A percentile compares a stretch with the other conserved stretches of the same genome.
Conservation (phyloP, 257 asterid genomes). For the Catharanthus roseus region DNA sequence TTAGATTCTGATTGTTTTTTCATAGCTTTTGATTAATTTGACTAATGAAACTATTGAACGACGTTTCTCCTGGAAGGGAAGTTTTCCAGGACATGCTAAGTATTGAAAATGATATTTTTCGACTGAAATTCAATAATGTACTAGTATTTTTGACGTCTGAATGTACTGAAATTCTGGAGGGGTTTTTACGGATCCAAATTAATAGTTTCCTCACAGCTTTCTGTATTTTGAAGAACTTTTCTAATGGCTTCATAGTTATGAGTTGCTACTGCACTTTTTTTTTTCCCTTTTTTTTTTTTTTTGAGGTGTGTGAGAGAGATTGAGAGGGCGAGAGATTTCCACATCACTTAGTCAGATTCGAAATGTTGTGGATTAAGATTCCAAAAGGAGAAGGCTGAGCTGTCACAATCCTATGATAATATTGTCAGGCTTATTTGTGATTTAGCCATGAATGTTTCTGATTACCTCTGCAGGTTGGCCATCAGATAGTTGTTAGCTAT, state of each 20-base stretch:
- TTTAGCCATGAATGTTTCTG: not conserved
- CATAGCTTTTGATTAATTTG: not conserved
- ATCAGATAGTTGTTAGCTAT: constrained; percentile 79
- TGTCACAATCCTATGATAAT: not conserved
- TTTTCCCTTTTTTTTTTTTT: too few species aligned
- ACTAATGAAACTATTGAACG: not conserved
- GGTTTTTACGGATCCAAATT: not conserved
- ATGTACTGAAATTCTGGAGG: not conserved
- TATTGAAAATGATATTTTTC: not conserved
- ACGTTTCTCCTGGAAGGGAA: too few species aligned
- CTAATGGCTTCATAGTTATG: not conserved
- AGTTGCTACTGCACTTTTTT: too few species aligned
- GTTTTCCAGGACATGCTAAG: not conserved
- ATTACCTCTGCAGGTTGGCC: constrained; percentile 69
- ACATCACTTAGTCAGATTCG: not conserved
- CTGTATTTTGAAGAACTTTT: not conserved
- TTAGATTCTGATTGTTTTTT: not conserved
- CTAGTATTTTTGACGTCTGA: constrained; percentile 4
- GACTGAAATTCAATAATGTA: too few species aligned
- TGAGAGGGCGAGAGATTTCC: not conserved
- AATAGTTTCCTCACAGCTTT: not conserved
- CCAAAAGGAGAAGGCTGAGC: not conserved
- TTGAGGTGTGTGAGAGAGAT: not conserved
- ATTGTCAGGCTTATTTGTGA: not conserved
- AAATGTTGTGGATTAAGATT: not conserved